phyloP scores from a whole-genome alignment of 2,329 filamentous ascomycete species.

The Lachnum nothofagi region DNA sequence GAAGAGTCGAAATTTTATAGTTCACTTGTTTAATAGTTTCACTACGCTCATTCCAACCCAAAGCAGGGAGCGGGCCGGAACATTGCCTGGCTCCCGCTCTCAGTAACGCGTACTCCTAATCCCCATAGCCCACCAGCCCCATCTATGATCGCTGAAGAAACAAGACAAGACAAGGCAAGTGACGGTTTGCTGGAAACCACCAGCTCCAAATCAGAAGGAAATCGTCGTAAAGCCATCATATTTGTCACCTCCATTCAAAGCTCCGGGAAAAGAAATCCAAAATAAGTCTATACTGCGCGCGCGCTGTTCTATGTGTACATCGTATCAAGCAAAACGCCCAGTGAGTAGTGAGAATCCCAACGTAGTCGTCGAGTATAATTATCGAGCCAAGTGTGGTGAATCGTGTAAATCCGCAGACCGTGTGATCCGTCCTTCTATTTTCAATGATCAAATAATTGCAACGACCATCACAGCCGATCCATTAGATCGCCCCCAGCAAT shows the following conservation, averaged over 20 bases:
- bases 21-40: too few species aligned
- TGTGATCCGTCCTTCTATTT: slow-evolving; percentile 11
- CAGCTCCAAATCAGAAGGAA: too few species aligned
- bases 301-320: slow-evolving; percentile 24
- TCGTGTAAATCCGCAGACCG: not conserved
- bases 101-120: not conserved
- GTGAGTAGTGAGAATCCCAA: slow-evolving; percentile 1
- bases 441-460: slow-evolving; percentile 2
- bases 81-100: not conserved
- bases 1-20: too few species aligned
- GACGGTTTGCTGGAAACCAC: not conserved
- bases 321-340: slow-evolving; percentile 4
- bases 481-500: slow-evolving; percentile 67
- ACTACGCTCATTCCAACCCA: too few species aligned
- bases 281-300: slow-evolving; percentile 24
- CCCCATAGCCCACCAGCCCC: not conserved
- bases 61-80: too few species aligned
- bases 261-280: not conserved
- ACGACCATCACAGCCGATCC: slow-evolving; percentile 48
- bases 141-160: not conserved
- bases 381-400: not conserved
- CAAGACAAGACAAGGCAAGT: not conserved
- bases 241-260: not conserved
- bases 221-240: not conserved
- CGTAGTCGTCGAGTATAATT: slow-evolving; percentile 6